Evolutionary conservation across 495 filamentous ascomycete species (phyloP).

Genomic region (Sordaria brevicollis): DNA sequence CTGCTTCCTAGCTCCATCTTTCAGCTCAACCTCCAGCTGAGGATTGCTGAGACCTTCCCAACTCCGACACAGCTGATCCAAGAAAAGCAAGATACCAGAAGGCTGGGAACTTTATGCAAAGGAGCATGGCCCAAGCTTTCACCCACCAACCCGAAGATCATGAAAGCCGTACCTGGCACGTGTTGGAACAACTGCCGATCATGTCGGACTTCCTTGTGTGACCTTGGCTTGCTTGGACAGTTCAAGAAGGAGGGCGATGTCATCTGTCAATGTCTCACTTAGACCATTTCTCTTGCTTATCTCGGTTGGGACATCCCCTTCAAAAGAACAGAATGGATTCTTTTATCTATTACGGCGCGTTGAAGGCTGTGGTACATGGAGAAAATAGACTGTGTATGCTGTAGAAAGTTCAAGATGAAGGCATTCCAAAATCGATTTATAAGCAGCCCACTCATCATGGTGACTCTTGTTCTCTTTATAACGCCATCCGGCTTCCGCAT

Average conservation of each 20-base stretch:
- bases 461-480: neutral
- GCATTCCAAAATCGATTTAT: neutral
- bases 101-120: neutral
- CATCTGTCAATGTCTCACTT: neutral
- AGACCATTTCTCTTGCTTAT: neutral
- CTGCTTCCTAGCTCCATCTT: neutral
- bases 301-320: neutral
- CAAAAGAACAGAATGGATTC: neutral
- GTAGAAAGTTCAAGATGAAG: neutral
- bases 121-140: neutral
- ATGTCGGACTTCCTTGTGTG: neutral
- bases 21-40: neutral
- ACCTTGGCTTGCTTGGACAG: neutral
- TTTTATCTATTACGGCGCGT: neutral
- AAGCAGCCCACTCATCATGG: neutral
- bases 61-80: neutral
- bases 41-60: neutral
- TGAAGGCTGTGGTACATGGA: neutral
- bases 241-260: neutral
- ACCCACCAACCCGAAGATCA: neutral
- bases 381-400: neutral
- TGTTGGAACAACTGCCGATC: neutral
- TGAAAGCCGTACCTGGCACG: neutral
- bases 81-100: neutral
- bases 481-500: neutral